Conservation (phyloP, 2,329 filamentous ascomycete species). For the Diaporthe vexans region DNA sequence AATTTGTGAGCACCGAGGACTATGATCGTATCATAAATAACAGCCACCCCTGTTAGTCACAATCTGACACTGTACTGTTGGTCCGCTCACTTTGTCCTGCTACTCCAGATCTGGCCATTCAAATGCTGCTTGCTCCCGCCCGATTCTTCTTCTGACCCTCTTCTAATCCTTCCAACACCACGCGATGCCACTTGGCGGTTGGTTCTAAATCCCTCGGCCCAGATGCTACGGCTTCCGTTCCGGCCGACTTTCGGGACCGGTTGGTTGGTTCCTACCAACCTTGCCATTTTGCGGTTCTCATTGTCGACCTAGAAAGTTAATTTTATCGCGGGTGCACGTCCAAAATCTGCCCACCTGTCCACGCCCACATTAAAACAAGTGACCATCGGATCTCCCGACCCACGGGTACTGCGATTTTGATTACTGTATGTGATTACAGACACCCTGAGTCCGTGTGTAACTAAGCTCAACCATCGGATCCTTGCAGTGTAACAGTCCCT, state of each 20-base stretch:
- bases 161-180: conserved; percentile 21
- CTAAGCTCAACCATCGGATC: neutral
- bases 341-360: neutral
- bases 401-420: neutral
- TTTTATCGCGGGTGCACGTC: neutral
- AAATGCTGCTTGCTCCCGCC: conserved; percentile 9
- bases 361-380: neutral
- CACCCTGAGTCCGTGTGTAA: conserved; percentile 5
- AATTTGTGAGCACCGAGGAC: conserved; percentile 29
- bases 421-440: conserved; percentile 8
- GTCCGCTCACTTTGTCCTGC: conserved; percentile 19
- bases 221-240: neutral
- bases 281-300: neutral
- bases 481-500: conserved; percentile 3
- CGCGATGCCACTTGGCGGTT: conserved; percentile 2
- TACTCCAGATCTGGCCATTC: conserved; percentile 30
- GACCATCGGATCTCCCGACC: conserved; percentile 8
- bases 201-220: conserved; percentile 7
- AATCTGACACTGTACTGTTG: conserved; percentile 35
- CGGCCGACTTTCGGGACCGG: conserved; percentile 10
- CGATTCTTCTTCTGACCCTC: neutral
- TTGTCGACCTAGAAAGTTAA: neutral
- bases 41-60: conserved; percentile 33
- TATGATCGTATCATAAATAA: conserved; percentile 39
- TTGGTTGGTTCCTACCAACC: neutral